Evolutionary conservation across 2,329 filamentous ascomycete species (phyloP), one percentile per base, ranked within the genome.

Genomic region (Colletotrichum echinochloae): DNA sequence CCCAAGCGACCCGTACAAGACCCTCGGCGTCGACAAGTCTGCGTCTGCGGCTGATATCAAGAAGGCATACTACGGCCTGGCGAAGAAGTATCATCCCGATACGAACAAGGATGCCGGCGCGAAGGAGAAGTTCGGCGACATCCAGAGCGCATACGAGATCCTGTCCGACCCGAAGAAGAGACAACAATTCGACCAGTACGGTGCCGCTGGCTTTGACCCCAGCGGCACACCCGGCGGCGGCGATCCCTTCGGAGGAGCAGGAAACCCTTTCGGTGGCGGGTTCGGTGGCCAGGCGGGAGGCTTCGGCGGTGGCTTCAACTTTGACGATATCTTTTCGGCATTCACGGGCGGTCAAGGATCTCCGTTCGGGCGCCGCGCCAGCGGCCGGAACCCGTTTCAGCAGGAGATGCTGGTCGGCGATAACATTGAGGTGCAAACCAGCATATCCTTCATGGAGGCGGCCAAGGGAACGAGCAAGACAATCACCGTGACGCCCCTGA

Each of bases 31-130:
- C 37, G 86, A 86, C 77, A 97, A 95, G 80, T 87, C 83, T 72
- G 94, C 96, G n/a, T 91, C 93, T 1, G 84, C 94, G 3, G 85
- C 90, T 70, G 95, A 98, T 44, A 98, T 99, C 80, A 99, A 99
- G 81, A 98, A 98, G 81, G 95, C 96, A 3, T 99, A 99, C 85
- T 99, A 99, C 79, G 94, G 95, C 60, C 86, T 98, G 70, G 96
- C 96, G 26, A 99, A 99, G 83, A 99, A 98, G 79, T 99, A 90
- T 79, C 96, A 99, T 77, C 96, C 96, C 11, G 96, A 99, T 80
- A 98, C 96, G 44, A 99, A 98, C 86, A 98, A 98, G 81, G 96
- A 98, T 75, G 81, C 93, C 3, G 88, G 85, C n/a, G 95, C 96
- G 44, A 98, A 98, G 80, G 96, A 98, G 76, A 95, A 93, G 77